Conservation (phyloP, 306 rosid species). For the Crataegus laevigata region DNA sequence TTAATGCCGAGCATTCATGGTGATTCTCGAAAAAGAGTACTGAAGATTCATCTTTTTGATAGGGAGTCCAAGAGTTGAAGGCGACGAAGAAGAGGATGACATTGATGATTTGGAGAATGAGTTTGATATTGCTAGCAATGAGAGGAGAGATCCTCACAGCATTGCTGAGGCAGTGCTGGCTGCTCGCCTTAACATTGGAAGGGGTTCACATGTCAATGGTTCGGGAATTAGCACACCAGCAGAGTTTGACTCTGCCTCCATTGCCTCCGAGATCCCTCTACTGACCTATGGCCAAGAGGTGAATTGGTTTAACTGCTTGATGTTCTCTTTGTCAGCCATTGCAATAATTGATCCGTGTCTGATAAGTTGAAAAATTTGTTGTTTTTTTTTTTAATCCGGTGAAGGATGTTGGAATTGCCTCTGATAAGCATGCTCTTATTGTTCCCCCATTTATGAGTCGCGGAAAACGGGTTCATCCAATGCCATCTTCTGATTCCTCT, state of each 20-base stretch:
- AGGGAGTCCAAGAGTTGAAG: conserved; percentile 89
- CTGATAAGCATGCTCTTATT: conserved; percentile 82
- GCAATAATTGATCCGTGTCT: conserved; percentile 9
- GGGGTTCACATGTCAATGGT: conserved; percentile 40
- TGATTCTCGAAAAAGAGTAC: not conserved
- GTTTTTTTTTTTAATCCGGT: not conserved
- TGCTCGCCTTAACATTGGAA: conserved; percentile 50
- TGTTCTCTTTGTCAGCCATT: conserved; percentile 3
- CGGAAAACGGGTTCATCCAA: conserved; percentile 68
- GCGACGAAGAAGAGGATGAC: conserved; percentile 85
- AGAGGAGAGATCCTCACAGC: conserved; percentile 37
- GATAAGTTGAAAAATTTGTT: conserved; percentile 4
- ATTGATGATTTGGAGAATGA: conserved; percentile 83
- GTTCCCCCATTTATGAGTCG: conserved; percentile 64
- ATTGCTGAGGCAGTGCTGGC: conserved; percentile 53
- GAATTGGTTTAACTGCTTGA: conserved; percentile 7
- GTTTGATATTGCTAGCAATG: conserved; percentile 58
- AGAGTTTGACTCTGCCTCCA: conserved; percentile 51
- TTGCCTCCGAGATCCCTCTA: conserved; percentile 58
- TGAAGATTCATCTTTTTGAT: conserved; percentile 7
- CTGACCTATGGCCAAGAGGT: conserved; percentile 75
- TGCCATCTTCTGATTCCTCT: conserved; percentile 48
- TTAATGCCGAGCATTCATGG: not conserved
- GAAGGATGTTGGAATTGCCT: conserved; percentile 71
- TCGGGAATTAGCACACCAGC: conserved; percentile 38